Evolutionary conservation across 257 asterid genomes (phyloP).

Genomic region (Nemophila menziesii): DNA sequence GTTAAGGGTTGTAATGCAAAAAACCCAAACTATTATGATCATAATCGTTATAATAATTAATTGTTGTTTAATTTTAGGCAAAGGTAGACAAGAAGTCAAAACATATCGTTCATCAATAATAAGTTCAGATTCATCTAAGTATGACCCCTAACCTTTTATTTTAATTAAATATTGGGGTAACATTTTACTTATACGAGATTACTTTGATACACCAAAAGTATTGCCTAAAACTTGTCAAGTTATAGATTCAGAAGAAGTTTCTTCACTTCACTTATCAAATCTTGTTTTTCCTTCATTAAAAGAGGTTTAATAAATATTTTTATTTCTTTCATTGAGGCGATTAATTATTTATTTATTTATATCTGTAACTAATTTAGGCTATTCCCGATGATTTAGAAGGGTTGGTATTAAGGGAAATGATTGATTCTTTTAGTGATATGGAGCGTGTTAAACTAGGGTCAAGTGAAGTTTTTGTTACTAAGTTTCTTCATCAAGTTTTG

Average conservation of each 20-base stretch:
- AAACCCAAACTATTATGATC: no score
- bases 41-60: no score
- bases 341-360: no score
- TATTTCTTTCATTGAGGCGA: no score
- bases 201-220: constrained; percentile 65
- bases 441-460: constrained; percentile 71
- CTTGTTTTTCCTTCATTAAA: constrained; percentile 77
- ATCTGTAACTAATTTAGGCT: no score
- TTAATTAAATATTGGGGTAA: neutral
- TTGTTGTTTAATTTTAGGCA: constrained; percentile 3
- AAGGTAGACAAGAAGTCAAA: constrained; percentile 54
- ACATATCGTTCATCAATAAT: constrained; percentile 35
- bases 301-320: no score
- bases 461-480: constrained; percentile 58
- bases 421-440: constrained; percentile 62
- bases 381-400: constrained; percentile 56
- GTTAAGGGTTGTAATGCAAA: no score
- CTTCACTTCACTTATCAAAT: constrained; percentile 60
- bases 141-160: constrained; percentile 7
- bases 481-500: constrained; percentile 85
- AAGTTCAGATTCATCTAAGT: no score
- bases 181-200: constrained; percentile 54
- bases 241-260: constrained; percentile 53
- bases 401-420: constrained; percentile 39
- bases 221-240: constrained; percentile 44